phyloP scores from a whole-genome alignment of 306 rosid species.

The Psophocarpus tetragonolobus region DNA sequence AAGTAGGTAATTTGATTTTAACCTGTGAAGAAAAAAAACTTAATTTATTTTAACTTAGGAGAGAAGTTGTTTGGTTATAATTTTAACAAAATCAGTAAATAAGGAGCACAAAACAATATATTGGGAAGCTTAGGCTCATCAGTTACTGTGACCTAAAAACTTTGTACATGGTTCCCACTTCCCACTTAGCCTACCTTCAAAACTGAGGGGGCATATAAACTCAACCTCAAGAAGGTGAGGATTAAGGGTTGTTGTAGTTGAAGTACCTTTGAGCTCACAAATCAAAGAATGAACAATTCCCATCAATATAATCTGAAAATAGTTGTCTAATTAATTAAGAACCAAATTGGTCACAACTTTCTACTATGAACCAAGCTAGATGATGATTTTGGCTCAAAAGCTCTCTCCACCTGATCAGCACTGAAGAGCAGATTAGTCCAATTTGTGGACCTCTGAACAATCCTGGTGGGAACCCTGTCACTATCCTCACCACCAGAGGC shows the following conservation, averaged over 20 bases:
- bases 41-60: neutral
- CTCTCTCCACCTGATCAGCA: constrained; percentile 71
- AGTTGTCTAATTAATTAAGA: constrained; percentile 29
- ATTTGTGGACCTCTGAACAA: constrained; percentile 70
- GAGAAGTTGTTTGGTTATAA: neutral
- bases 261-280: constrained; percentile 53
- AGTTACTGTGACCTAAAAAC: constrained; percentile 42
- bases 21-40: neutral
- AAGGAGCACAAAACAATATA: constrained; percentile 25
- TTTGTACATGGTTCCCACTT: constrained; percentile 48
- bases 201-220: constrained; percentile 33
- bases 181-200: constrained; percentile 38
- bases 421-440: constrained; percentile 79
- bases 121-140: constrained; percentile 39
- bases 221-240: constrained; percentile 39
- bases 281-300: constrained; percentile 74
- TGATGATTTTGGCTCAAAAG: constrained; percentile 53
- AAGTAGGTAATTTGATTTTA: neutral
- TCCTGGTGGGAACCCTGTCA: constrained; percentile 80
- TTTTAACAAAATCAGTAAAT: neutral
- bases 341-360: constrained; percentile 58
- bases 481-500: constrained; percentile 99
- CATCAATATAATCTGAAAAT: constrained; percentile 44
- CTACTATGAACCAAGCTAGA: constrained; percentile 57
- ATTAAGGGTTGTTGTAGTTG: constrained; percentile 39